Conservation (phyloP, 306 rosid species). For the Citrullus mucosospermus region DNA sequence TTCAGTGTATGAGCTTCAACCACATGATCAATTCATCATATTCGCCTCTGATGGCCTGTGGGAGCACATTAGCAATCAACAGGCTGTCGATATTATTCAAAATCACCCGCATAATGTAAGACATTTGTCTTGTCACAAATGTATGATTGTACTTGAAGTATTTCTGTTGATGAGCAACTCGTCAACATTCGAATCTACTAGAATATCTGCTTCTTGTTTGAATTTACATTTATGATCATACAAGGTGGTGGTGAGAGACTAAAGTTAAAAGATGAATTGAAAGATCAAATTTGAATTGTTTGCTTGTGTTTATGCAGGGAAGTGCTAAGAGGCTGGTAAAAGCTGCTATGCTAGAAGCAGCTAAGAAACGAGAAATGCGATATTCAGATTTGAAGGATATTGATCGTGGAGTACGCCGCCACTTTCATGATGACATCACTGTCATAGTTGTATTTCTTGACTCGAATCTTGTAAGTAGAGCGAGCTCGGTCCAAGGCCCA, state of each 20-base stretch:
- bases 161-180: not conserved
- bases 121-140: conserved; percentile 7
- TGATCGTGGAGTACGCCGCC: conserved; percentile 83
- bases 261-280: not conserved
- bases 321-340: conserved; percentile 73
- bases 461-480: conserved; percentile 64
- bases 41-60: conserved; percentile 93
- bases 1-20: conserved; percentile 55
- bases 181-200: not conserved
- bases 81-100: conserved; percentile 74
- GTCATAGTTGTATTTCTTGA: conserved; percentile 68
- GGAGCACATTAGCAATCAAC: conserved; percentile 90
- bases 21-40: conserved; percentile 63
- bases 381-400: conserved; percentile 81
- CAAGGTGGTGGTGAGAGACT: not conserved
- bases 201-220: not conserved
- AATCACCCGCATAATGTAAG: conserved; percentile 64
- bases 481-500: conserved; percentile 46
- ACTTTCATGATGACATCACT: conserved; percentile 84
- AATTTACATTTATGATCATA: not conserved
- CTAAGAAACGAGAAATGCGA: conserved; percentile 88
- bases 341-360: conserved; percentile 76
- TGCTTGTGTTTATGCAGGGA: conserved; percentile 38
- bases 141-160: not conserved
- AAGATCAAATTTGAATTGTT: not conserved